A percentile compares a stretch with the other conserved stretches of the same genome.
Conservation (phyloP, 805 yeast species). For the Pichia nanzhaoensis region DNA sequence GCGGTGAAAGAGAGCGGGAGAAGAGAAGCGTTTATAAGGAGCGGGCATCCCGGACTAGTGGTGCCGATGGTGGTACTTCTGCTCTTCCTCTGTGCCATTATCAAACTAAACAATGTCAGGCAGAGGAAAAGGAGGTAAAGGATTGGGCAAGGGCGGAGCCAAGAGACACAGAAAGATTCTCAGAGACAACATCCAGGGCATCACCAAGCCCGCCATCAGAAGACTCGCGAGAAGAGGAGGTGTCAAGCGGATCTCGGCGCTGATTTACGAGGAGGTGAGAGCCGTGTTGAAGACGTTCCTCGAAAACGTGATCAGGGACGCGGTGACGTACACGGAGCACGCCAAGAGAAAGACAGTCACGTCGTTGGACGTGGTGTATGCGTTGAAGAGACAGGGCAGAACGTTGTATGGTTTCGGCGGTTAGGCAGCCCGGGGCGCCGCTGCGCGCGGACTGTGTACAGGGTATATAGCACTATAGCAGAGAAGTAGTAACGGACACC, state of each 20-base stretch:
- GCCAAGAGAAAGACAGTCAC: constrained; percentile 99
- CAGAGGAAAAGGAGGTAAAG: constrained; percentile 99
- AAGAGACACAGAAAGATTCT: constrained; percentile 99
- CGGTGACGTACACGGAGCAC: constrained; percentile 99
- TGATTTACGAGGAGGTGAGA: constrained; percentile 98
- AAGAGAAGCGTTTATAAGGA: not conserved
- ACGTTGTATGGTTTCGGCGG: constrained; percentile 99
- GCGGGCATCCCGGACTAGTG: not conserved
- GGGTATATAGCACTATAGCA: no score
- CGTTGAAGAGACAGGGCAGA: constrained; percentile 99
- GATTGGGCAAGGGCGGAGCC: constrained; percentile 99
- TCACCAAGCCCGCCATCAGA: constrained; percentile 99
- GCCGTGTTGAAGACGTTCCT: constrained; percentile 92
- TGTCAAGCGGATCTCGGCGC: constrained; percentile 99
- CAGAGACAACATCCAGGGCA: constrained; percentile 99
- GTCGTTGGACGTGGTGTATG: constrained; percentile 96
- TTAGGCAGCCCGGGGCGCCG: no score
- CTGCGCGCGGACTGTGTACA: no score
- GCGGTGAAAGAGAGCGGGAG: not conserved
- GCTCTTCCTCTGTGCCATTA: not conserved
- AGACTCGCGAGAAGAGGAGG: constrained; percentile 99
- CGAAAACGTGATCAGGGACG: constrained; percentile 97
- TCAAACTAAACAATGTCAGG: constrained; percentile 64
- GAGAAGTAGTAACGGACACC: no score
- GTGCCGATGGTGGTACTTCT: no score